Conservation (phyloP, 164 flowering plant species). For the Macadamia tetraphylla region DNA sequence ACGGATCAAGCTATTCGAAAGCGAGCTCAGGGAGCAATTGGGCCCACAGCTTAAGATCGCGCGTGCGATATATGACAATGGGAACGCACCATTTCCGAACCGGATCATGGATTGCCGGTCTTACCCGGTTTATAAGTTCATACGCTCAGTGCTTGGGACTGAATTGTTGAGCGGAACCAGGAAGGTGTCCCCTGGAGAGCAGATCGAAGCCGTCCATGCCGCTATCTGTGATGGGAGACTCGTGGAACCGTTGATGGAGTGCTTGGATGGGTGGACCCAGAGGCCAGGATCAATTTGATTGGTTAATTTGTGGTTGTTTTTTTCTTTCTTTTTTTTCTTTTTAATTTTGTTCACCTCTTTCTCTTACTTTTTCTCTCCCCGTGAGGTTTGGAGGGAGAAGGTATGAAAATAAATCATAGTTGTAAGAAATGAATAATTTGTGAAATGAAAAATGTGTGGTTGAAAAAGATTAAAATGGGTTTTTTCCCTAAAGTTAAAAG, state of each 20-base stretch:
- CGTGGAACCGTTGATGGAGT: constrained; percentile 16
- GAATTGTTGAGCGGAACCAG: constrained; percentile 11
- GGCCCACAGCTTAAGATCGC: constrained; percentile 4
- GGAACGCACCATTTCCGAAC: constrained; percentile 8
- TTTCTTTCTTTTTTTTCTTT: neutral
- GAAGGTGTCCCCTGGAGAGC: constrained; percentile 17
- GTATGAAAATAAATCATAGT: neutral
- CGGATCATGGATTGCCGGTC: constrained; percentile 15
- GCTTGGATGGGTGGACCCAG: constrained; percentile 15
- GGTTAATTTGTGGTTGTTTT: too few relatives aligned
- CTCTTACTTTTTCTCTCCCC: neutral
- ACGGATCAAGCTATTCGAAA: constrained; percentile 14
- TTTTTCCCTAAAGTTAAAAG: too few relatives aligned
- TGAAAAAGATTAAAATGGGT: too few relatives aligned
- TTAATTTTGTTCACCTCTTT: neutral
- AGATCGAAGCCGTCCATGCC: constrained; percentile 16
- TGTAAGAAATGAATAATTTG: neutral
- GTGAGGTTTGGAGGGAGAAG: neutral
- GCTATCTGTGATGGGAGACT: constrained; percentile 18
- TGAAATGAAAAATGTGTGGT: too few relatives aligned
- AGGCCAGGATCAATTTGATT: constrained; percentile 6
- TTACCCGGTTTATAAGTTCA: constrained; percentile 16
- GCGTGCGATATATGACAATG: constrained; percentile 13
- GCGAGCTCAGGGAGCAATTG: constrained; percentile 16
- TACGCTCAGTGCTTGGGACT: constrained; percentile 15